Evolutionary conservation across 2,329 filamentous ascomycete genomes (phyloP), one percentile per base, ranked within the genome.

Genomic region (Microcyclospora tardicrescens): DNA sequence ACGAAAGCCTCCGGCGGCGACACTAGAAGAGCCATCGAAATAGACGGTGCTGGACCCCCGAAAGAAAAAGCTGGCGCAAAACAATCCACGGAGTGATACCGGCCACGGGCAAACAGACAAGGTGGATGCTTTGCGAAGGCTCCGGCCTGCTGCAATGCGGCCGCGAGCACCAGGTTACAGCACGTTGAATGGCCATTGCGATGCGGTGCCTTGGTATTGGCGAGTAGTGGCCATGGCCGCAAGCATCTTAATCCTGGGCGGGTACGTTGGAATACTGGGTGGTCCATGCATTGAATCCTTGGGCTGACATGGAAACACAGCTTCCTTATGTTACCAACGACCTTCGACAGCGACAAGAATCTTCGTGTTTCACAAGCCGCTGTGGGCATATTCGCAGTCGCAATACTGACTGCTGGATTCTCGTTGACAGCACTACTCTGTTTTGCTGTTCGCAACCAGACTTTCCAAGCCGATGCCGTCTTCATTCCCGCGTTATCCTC

Each of bases 161-260:
- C 49, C 44, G 39, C 50, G 48, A 36, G 43, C 48, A 44, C 51
- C 48, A 35, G 49, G 41, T 31, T 58, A 57, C 45, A 41, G 35
- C n/a, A 52, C 40, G 16, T 16, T 58, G 27, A 50, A 57, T 40
- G 52, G 47, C 31, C 44, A 48, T 14, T 44, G 44, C 19, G 47
- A 54, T 42, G 42, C 37, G 28, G 47, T 48, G 29, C 53, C 65
- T 32, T 69, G 65, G 66, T 69, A 69, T 47, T 70, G 67, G 67
- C 60, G 61, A 41, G 47, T 63, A 16, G 56, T 64, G 28, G 64
- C 65, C 8, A 52, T 64, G 6, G 53, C 56, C 2, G 61, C 65
- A 15, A 62, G 61, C 27, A 63, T 66, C 56, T 63, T 68, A 61
- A 64, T 69, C 34, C 46, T 69, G 24, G 66, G 64, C 54, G 67